Evolutionary conservation across 345 rosid species (phyloP), one percentile per base, ranked within the genome.

Genomic region (Litchi chinensis): DNA sequence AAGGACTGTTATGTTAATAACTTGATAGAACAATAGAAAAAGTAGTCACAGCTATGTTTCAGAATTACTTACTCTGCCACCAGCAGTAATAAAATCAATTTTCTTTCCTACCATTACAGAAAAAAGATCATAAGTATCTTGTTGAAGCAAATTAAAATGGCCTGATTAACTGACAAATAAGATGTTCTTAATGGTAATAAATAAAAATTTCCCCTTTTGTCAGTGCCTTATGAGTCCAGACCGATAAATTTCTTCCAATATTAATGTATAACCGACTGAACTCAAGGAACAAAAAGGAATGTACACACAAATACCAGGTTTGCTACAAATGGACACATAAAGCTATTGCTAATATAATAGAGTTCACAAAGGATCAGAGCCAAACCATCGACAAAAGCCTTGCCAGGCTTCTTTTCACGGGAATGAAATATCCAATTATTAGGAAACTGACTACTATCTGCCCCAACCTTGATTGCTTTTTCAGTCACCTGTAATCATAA

Each of bases 331-430:
- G 71, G 13, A 39, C 37, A 44, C 54, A 65, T 16, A 16, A 52
- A 39, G 62, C 44, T 54, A 70, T n/a, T 39, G 41, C 28, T n/a
- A 40, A 32, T 26, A 43, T 74, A 52, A 37, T 54, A 65, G 74
- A 70, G 41, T 74, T 77, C 70, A 54, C 77, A 67, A 74, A 70
- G 77, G 78, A 70, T 78, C 79, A 84, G 86, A 85, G 80, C 80
- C 98, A 83, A 84, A 94, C 99, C 98, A 84, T 96, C 95, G 74
- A 94, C 90, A 81, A 93, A 90, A 85, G 95, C 97, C 88, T 92
- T 90, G 85, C 88, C 95, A 28, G 92, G 93, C 87, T 96, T 96
- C 89, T 84, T 92, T 88, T 96, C 99, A 40, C 98, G 92, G 80
- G 90, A 89, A 94, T 96, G 98, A 84, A 94, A 90, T 77, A 94